These are phyloP conservation scores for Nemania abortiva DNA, from an alignment of 2,329 filamentous ascomycete genomes.

Conservation along the genomic window DNA sequence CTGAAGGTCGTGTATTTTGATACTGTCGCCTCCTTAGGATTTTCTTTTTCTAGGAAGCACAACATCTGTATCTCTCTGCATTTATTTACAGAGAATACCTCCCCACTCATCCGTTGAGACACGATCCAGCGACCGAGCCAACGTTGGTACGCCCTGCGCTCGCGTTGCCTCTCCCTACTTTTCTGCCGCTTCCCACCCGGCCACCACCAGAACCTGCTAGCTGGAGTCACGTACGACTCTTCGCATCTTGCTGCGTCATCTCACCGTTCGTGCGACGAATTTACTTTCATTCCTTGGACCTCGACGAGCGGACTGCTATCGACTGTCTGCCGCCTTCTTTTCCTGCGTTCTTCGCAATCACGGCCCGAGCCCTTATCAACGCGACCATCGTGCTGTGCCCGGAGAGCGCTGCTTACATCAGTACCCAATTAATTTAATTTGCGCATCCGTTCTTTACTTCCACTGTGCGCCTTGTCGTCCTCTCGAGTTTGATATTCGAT, in stretches of 20 bases:
- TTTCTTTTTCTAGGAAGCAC: constrained; percentile 44
- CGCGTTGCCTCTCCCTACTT: constrained; percentile 36
- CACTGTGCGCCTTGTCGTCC: constrained; percentile 32
- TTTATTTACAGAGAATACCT: constrained; percentile 48
- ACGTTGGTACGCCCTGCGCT: constrained; percentile 40
- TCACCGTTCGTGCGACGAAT: constrained; percentile 41
- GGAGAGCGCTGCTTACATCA: constrained; percentile 32
- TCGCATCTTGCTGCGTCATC: constrained; percentile 21
- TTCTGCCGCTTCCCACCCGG: constrained; percentile 23
- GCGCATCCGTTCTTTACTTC: constrained; percentile 40
- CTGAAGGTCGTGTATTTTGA: constrained; percentile 46
- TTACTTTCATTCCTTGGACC: constrained; percentile 39
- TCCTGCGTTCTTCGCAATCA: constrained; percentile 29
- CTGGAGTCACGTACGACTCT: constrained; percentile 21
- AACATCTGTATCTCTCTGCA: constrained; percentile 47
- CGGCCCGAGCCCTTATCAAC: constrained; percentile 26
- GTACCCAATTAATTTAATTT: constrained; percentile 41
- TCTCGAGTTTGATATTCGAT: constrained; percentile 51
- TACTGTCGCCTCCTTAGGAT: constrained; percentile 39
- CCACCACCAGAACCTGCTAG: constrained; percentile 34
- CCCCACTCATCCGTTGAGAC: constrained; percentile 44
- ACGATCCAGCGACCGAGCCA: constrained; percentile 38
- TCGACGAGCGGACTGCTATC: constrained; percentile 41
- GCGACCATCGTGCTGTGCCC: constrained; percentile 24
- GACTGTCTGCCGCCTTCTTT: constrained; percentile 37